A percentile compares a stretch with the other conserved stretches of the same genome.
phyloP scores from a whole-genome alignment of 2,329 filamentous ascomycete genomes.

The Hirsutella thompsonii region DNA sequence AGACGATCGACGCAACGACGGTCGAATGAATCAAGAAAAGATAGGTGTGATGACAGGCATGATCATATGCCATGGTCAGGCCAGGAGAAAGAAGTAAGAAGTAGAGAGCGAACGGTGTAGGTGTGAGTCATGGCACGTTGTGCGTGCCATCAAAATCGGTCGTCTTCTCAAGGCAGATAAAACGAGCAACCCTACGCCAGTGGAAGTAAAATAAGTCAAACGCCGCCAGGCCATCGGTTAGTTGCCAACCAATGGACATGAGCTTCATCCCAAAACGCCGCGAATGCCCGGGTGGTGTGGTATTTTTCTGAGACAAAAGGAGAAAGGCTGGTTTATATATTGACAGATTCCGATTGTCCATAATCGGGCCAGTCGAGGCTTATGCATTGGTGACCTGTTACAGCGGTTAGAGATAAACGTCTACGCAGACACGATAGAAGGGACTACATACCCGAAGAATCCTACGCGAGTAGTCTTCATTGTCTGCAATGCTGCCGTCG shows the following conservation, averaged over 20 bases:
- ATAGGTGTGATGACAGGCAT: constrained; percentile 3
- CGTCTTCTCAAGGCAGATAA: constrained; percentile 4
- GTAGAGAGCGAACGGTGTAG: constrained; percentile 29
- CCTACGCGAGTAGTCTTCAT: constrained; percentile 90
- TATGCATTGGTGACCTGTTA: constrained; percentile 46
- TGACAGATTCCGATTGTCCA: constrained; percentile 3
- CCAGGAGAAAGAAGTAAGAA: constrained; percentile 13
- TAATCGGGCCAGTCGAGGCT: constrained; percentile 13
- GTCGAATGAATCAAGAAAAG: background rate
- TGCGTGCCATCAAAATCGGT: background rate
- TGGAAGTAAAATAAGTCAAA: constrained; percentile 17
- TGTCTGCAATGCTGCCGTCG: constrained; percentile 92
- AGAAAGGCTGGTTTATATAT: constrained; percentile 12
- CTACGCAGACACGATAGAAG: too few species aligned
- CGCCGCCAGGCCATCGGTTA: constrained; percentile 21
- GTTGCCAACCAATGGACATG: constrained; percentile 21
- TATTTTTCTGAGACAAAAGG: constrained; percentile 12
- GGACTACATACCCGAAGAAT: constrained; percentile 71
- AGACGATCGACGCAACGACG: too few species aligned
- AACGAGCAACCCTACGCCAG: constrained; percentile 23
- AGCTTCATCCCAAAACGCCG: constrained; percentile 29
- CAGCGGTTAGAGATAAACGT: too few species aligned
- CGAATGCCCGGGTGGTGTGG: constrained; percentile 21
- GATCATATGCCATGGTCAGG: constrained; percentile 14
- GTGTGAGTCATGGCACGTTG: constrained; percentile 5